Conservation (phyloP, 2,329 filamentous ascomycete species). For the Pseudogymnoascus pannorum region DNA sequence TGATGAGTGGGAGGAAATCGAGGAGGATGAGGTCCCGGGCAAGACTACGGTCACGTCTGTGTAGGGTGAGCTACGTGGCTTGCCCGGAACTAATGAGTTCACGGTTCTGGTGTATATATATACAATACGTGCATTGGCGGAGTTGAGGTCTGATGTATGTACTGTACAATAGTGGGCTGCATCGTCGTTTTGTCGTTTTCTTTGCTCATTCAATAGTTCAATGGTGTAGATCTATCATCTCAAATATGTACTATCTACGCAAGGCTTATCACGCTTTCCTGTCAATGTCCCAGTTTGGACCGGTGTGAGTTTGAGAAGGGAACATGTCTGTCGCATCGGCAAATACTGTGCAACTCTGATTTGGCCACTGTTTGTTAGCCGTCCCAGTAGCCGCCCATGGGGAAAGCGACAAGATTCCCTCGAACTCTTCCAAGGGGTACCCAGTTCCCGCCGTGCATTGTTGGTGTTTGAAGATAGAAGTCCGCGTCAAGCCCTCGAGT, state of each 20-base stretch:
- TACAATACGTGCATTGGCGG: constrained; percentile 3
- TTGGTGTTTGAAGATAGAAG: constrained; percentile 2
- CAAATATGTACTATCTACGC: constrained; percentile 3
- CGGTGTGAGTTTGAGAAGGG: neutral
- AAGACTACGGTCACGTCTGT: constrained; percentile 1
- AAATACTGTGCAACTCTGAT: constrained; percentile 6
- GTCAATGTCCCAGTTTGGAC: neutral
- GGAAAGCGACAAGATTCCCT: neutral
- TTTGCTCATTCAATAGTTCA: constrained; percentile 2
- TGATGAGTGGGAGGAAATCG: constrained; percentile 51
- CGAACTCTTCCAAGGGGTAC: neutral
- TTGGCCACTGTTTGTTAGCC: neutral
- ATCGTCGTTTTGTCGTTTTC: neutral
- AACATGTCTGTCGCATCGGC: neutral
- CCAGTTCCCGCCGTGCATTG: neutral
- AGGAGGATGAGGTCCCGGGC: constrained; percentile 26
- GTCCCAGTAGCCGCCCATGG: constrained; percentile 1
- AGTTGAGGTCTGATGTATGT: constrained; percentile 9
- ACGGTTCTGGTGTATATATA: constrained; percentile 6
- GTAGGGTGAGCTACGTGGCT: neutral
- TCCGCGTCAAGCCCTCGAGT: constrained; percentile 3
- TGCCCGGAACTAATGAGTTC: constrained; percentile 6
- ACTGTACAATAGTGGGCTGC: constrained; percentile 6
- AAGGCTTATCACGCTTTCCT: neutral
- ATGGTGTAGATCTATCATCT: constrained; percentile 2